Evolutionary conservation across 345 rosid species (phyloP).

Genomic region (Cardamine occulta): DNA sequence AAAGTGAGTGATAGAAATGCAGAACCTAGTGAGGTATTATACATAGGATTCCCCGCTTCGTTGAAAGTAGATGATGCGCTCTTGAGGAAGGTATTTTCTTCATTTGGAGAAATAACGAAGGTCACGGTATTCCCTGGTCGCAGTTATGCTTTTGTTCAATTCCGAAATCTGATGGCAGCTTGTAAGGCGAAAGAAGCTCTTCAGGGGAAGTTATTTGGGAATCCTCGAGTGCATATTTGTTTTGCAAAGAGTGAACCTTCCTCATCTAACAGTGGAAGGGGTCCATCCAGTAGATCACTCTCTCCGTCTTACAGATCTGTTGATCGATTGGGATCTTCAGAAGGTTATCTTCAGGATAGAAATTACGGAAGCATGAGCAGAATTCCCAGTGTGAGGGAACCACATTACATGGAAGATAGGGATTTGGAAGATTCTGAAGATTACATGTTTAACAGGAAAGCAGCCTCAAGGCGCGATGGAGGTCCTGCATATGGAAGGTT

Average conservation of each 20-base stretch:
- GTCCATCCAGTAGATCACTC: slow-evolving; percentile 49
- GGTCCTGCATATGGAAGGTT: slow-evolving; percentile 50
- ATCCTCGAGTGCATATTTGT: slow-evolving; percentile 97
- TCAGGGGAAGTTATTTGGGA: slow-evolving; percentile 89
- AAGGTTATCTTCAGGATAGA: slow-evolving; percentile 58
- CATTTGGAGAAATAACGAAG: slow-evolving; percentile 89
- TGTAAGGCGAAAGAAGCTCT: slow-evolving; percentile 91
- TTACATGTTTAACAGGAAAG: slow-evolving; percentile 57
- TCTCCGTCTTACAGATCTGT: slow-evolving; percentile 63
- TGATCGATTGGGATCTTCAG: slow-evolving; percentile 60
- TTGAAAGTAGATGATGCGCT: slow-evolving; percentile 78
- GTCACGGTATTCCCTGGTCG: slow-evolving; percentile 90
- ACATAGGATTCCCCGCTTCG: slow-evolving; percentile 90
- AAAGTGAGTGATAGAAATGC: slow-evolving; percentile 62
- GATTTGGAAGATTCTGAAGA: slow-evolving; percentile 57
- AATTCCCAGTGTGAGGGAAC: slow-evolving; percentile 50
- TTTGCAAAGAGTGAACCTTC: slow-evolving; percentile 82
- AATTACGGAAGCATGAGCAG: slow-evolving; percentile 44
- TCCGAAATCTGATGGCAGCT: slow-evolving; percentile 63
- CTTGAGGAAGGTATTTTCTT: slow-evolving; percentile 78
- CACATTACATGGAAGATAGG: slow-evolving; percentile 45
- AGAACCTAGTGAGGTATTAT: slow-evolving; percentile 90
- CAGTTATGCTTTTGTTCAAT: slow-evolving; percentile 94
- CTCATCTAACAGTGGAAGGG: slow-evolving; percentile 62
- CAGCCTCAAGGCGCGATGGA: slow-evolving; percentile 53